Percentiles rank a stretch among this genome's conserved stretches.
These are phyloP conservation scores for Kipferlia bialata DNA, from an alignment of 78 protist genomes.

Conservation along the genomic window DNA sequence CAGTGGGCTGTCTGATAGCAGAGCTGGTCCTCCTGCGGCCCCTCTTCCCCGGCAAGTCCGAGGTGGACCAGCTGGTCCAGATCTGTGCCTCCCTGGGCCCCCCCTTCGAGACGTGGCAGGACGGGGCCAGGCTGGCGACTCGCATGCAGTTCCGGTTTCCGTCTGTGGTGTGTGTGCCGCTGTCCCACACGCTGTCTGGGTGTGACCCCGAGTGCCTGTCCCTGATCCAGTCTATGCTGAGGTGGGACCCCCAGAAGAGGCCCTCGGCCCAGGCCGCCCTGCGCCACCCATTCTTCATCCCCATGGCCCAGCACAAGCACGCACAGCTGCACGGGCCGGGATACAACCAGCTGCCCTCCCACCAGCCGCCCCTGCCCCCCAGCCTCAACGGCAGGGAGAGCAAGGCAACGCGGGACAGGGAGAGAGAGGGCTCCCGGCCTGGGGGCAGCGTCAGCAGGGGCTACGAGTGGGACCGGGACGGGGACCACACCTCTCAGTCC, in stretches of 20 bases:
- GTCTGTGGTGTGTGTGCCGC: conserved; percentile 16
- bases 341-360: too few relatives aligned
- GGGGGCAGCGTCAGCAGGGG: too few relatives aligned
- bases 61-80: conserved; percentile 71
- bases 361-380: too few relatives aligned
- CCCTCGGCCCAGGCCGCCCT: conserved; percentile 66
- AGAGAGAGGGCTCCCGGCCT: too few relatives aligned
- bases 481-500: too few relatives aligned
- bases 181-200: conserved; percentile 21
- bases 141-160: conserved; percentile 58
- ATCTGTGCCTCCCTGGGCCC: conserved; percentile 70
- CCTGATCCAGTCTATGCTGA: conserved; percentile 52
- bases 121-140: conserved; percentile 41
- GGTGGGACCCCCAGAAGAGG: conserved; percentile 67
- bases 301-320: too few relatives aligned
- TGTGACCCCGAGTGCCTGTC: conserved; percentile 66
- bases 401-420: too few relatives aligned
- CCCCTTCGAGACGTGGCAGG: conserved; percentile 60
- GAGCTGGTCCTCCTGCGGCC: conserved; percentile 77
- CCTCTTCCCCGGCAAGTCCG: conserved; percentile 74
- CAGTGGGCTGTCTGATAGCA: conserved; percentile 81
- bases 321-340: too few relatives aligned
- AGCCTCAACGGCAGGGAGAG: too few relatives aligned
- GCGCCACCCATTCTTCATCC: conserved; percentile 68
- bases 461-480: too few relatives aligned